Evolutionary conservation across 2,329 filamentous ascomycete species (phyloP).

Genomic region (Fusarium verrucosum): DNA sequence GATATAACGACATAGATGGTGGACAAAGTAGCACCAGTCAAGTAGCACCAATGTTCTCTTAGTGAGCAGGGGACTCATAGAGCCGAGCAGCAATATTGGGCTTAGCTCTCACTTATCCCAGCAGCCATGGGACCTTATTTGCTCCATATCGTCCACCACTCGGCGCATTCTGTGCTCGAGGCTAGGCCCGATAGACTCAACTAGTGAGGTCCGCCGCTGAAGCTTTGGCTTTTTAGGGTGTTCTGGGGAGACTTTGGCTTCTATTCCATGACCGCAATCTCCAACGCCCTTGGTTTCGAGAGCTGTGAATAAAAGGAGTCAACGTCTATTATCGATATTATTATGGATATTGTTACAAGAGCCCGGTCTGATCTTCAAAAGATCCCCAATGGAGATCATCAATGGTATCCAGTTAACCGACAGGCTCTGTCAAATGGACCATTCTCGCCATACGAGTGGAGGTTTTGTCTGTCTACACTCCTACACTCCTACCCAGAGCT

Average conservation of each 20-base stretch:
- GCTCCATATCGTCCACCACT: constrained; percentile 39
- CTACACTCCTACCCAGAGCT: no score
- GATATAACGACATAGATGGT: constrained; percentile 39
- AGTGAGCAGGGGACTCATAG: constrained; percentile 27
- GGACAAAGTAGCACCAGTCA: constrained; percentile 25
- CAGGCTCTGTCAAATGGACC: constrained; percentile 4
- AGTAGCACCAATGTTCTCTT: constrained; percentile 25
- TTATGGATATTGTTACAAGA: constrained; percentile 9
- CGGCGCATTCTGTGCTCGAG: constrained; percentile 32
- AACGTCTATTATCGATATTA: constrained; percentile 10
- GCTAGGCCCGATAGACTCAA: constrained; percentile 24
- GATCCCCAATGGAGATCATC: constrained; percentile 25
- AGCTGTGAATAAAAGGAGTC: constrained; percentile 31
- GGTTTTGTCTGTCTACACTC: constrained; percentile 7
- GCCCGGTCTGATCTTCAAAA: constrained; percentile 20
- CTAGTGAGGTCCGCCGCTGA: constrained; percentile 27
- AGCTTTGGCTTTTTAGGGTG: constrained; percentile 28
- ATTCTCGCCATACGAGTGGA: constrained; percentile 14
- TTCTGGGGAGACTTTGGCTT: constrained; percentile 19
- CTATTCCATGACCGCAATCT: constrained; percentile 25
- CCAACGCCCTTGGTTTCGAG: constrained; percentile 28
- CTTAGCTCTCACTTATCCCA: constrained; percentile 34
- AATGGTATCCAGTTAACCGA: not conserved
- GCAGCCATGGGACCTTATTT: constrained; percentile 25
- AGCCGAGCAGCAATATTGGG: constrained; percentile 35